Percentiles rank a stretch among this genome's conserved stretches.
phyloP scores from a whole-genome alignment of 164 flowering plant genomes.

The Hamamelis virginiana region DNA sequence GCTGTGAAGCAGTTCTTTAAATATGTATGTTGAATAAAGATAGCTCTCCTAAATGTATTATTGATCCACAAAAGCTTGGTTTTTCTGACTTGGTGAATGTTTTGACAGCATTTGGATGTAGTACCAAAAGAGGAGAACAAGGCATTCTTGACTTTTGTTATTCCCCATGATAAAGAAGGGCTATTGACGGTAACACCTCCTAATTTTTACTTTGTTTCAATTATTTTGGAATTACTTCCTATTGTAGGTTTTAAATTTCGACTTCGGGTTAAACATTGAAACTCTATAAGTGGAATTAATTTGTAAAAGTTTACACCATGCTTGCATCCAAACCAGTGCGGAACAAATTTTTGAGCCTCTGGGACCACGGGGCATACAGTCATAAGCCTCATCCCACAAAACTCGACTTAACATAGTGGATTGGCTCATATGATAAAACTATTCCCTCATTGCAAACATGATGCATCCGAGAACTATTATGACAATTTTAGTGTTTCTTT shows the following conservation, averaged over 20 bases:
- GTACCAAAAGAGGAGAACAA: conserved; percentile 81
- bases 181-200: conserved; percentile 51
- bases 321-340: neutral
- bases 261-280: neutral
- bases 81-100: conserved; percentile 18
- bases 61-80: neutral
- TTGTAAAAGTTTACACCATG: neutral
- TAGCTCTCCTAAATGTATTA: neutral
- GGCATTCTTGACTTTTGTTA: conserved; percentile 74
- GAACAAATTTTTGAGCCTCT: neutral
- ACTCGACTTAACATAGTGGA: neutral
- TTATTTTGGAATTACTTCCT: neutral
- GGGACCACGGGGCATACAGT: neutral
- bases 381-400: neutral
- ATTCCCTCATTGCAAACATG: too few species aligned
- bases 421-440: too few species aligned
- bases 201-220: neutral
- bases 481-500: neutral
- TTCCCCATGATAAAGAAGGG: conserved; percentile 77
- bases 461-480: too few species aligned
- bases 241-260: neutral
- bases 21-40: conserved; percentile 44
- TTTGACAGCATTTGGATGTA: conserved; percentile 65
- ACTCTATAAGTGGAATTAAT: neutral
- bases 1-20: conserved; percentile 80